A percentile compares a stretch with the other conserved stretches of the same genome.
phyloP scores from a whole-genome alignment of 164 flowering plant species.

The Piper longum region DNA sequence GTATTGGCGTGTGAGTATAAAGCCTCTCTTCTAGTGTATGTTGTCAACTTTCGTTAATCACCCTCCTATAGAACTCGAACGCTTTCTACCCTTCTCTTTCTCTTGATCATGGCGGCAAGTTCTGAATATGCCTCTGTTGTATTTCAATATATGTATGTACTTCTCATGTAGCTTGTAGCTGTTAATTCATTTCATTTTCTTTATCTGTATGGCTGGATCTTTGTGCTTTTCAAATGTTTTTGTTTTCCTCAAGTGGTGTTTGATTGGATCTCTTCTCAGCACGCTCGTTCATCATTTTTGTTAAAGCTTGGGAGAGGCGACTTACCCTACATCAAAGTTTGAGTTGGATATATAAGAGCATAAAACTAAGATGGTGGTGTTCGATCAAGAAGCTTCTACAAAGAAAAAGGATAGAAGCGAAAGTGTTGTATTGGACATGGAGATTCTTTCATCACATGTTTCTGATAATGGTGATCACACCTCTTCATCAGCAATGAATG shows the following conservation, averaged over 20 bases:
- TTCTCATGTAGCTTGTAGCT: no score
- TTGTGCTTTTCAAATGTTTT: neutral
- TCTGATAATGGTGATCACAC: constrained; percentile 1
- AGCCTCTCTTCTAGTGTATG: neutral
- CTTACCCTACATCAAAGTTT: neutral
- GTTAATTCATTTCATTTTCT: no score
- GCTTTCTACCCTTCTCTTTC: neutral
- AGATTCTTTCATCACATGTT: neutral
- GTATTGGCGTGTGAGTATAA: neutral
- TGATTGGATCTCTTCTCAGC: neutral
- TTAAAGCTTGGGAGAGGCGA: neutral
- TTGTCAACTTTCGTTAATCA: neutral
- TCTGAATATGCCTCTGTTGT: no score
- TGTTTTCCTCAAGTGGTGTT: neutral
- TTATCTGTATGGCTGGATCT: neutral
- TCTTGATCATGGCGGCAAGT: no score
- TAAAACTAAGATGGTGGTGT: neutral
- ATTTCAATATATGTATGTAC: no score
- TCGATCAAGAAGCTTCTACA: neutral
- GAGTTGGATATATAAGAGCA: neutral
- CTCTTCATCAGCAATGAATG: neutral
- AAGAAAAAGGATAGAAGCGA: neutral
- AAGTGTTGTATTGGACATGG: constrained; percentile 3
- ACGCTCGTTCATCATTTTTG: neutral
- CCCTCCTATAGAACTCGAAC: neutral